phyloP scores from a whole-genome alignment of 805 yeast genomes.

The Isabelozyma pseudorhagii region DNA sequence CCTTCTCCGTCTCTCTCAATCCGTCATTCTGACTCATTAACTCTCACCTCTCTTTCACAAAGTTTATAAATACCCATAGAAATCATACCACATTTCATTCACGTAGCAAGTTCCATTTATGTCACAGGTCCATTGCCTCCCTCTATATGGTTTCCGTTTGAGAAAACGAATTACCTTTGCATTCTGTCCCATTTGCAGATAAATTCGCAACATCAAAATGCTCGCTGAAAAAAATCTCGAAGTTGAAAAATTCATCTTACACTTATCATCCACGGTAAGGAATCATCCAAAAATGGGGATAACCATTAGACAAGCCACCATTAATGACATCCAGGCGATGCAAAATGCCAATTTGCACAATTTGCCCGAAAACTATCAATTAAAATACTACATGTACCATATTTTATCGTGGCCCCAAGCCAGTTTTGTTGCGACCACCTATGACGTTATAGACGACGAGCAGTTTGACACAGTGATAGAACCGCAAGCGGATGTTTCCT shows the following conservation, averaged over 20 bases:
- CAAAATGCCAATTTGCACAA: conserved; percentile 91
- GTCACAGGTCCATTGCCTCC: too few species aligned
- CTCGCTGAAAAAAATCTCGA: neutral
- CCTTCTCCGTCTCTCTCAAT: neutral
- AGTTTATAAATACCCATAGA: too few species aligned
- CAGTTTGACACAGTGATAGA: conserved; percentile 19
- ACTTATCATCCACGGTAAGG: neutral
- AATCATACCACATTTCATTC: too few species aligned
- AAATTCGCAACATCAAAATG: too few species aligned
- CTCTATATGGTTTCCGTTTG: too few species aligned
- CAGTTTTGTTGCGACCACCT: conserved; percentile 88
- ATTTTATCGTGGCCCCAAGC: conserved; percentile 96
- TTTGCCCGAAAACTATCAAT: conserved; percentile 89
- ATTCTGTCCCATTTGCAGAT: too few species aligned
- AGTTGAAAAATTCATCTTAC: neutral
- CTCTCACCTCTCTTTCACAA: neutral
- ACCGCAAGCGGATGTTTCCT: conserved; percentile 16
- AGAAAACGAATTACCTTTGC: too few species aligned
- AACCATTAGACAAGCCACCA: conserved; percentile 83
- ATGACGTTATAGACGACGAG: conserved; percentile 32
- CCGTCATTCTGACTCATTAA: neutral
- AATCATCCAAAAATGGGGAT: conserved; percentile 57
- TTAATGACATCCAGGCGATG: conserved; percentile 87
- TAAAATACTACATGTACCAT: conserved; percentile 93
- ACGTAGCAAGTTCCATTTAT: too few species aligned